Evolutionary conservation across 2,329 filamentous ascomycete genomes (phyloP).

Genomic region (Cyphellophora europaea): DNA sequence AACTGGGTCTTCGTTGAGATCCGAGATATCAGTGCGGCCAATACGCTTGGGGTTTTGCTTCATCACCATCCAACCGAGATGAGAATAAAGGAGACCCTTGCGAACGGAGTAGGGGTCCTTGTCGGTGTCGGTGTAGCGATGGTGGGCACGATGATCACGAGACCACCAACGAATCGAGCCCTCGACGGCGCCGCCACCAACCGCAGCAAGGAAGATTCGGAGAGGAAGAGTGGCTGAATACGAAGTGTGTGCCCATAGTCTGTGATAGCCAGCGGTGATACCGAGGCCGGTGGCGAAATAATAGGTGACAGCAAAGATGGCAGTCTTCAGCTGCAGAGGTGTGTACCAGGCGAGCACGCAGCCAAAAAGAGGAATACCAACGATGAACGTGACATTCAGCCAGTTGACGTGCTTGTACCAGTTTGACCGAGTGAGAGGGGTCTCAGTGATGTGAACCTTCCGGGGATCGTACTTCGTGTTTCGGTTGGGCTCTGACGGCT

Average conservation of each 20-base stretch:
- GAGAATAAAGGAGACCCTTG: constrained; percentile 76
- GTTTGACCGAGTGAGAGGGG: constrained; percentile 69
- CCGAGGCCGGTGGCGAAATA: constrained; percentile 78
- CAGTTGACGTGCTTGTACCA: constrained; percentile 93
- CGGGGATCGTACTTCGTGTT: constrained; percentile 48
- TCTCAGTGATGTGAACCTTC: constrained; percentile 81
- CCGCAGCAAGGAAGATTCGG: constrained; percentile 71
- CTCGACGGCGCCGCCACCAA: constrained; percentile 74
- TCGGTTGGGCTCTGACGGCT: constrained; percentile 42
- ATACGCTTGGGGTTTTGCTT: constrained; percentile 88
- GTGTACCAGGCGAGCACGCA: constrained; percentile 69
- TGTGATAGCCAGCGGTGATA: constrained; percentile 70
- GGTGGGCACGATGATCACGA: constrained; percentile 75
- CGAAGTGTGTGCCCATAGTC: constrained; percentile 77
- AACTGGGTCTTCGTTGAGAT: constrained; percentile 75
- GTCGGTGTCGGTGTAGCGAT: constrained; percentile 85
- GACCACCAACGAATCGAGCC: constrained; percentile 87
- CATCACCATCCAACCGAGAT: constrained; percentile 86
- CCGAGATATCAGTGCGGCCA: constrained; percentile 78
- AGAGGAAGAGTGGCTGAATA: constrained; percentile 70
- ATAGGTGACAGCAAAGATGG: constrained; percentile 64
- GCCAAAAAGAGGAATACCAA: constrained; percentile 66
- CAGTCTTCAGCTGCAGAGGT: constrained; percentile 61
- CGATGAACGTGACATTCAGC: constrained; percentile 76
- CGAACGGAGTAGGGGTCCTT: constrained; percentile 88